Conservation (phyloP, 148 eudicot species). For the Chenopodium suecicum region DNA sequence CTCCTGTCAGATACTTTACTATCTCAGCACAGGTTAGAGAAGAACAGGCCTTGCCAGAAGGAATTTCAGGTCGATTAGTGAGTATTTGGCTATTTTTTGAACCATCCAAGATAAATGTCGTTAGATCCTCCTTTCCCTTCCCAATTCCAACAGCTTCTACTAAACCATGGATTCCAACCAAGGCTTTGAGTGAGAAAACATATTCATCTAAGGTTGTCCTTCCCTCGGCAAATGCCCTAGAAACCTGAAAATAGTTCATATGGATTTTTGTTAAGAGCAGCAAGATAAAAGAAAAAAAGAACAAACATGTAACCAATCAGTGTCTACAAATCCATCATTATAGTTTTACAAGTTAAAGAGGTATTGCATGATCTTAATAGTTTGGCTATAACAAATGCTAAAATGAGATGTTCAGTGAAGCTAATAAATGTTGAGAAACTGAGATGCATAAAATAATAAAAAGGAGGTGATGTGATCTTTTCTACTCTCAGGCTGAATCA, state of each 20-base stretch:
- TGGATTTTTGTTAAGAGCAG: not conserved
- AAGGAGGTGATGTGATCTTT: not conserved
- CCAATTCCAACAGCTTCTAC: slow-evolving; percentile 79
- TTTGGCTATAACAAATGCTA: not conserved
- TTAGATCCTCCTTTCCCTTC: slow-evolving; percentile 67
- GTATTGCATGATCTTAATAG: too few species aligned
- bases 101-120: slow-evolving; percentile 51
- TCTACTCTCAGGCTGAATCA: slow-evolving; percentile 4
- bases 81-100: slow-evolving; percentile 38
- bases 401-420: not conserved
- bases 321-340: not conserved
- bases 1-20: slow-evolving; percentile 66
- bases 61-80: slow-evolving; percentile 47
- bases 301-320: not conserved
- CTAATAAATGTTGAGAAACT: not conserved
- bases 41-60: slow-evolving; percentile 70
- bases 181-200: slow-evolving; percentile 50
- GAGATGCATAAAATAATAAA: not conserved
- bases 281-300: not conserved
- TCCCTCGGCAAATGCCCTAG: slow-evolving; percentile 58
- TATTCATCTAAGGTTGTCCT: slow-evolving; percentile 52
- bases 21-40: slow-evolving; percentile 67
- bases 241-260: slow-evolving; percentile 47
- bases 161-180: slow-evolving; percentile 55
- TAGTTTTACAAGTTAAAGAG: not conserved